phyloP scores from a whole-genome alignment of 306 rosid species.

The Quercus glauca region DNA sequence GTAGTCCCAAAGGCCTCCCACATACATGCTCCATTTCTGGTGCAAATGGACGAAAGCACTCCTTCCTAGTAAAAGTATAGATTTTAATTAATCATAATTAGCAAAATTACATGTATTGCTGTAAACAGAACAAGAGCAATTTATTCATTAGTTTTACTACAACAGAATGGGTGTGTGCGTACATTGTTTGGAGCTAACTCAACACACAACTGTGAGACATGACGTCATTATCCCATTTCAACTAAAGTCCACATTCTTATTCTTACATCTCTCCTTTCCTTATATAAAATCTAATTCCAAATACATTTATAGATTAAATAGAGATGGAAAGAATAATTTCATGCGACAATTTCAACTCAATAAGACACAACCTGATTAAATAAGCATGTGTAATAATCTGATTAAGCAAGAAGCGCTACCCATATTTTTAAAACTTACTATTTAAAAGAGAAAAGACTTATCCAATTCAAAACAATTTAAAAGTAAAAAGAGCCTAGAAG shows the following conservation, averaged over 20 bases:
- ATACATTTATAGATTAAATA: background rate
- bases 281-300: background rate
- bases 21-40: constrained; percentile 85
- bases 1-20: constrained; percentile 87
- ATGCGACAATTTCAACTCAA: background rate
- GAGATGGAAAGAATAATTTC: background rate
- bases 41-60: constrained; percentile 69
- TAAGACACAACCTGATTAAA: background rate
- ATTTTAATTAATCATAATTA: constrained; percentile 1
- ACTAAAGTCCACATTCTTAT: background rate
- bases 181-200: background rate
- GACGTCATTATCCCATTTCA: background rate
- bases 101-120: background rate
- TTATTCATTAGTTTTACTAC: background rate
- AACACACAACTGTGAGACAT: background rate
- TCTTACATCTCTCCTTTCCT: background rate
- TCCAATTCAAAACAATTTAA: too few relatives aligned
- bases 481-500: background rate
- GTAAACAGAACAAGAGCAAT: background rate
- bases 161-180: background rate
- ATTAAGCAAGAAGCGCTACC: background rate
- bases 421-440: background rate
- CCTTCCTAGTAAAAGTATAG: constrained; percentile 46
- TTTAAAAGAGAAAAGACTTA: background rate
- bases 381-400: background rate